Evolutionary conservation across 495 filamentous ascomycete species (phyloP).

Genomic region (Talaromyces stipitatus): DNA sequence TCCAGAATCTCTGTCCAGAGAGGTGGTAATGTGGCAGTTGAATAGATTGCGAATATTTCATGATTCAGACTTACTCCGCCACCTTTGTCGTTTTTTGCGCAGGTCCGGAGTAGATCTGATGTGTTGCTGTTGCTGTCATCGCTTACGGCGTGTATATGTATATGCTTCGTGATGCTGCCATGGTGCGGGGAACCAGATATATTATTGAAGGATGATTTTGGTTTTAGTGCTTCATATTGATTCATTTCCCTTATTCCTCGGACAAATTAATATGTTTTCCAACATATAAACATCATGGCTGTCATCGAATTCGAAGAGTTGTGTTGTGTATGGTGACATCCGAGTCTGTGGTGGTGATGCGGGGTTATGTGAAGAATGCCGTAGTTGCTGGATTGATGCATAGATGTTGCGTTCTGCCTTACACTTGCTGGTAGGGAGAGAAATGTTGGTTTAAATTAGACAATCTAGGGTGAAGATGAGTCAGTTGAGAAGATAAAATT

Average conservation of each 20-base stretch:
- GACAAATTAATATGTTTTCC: neutral
- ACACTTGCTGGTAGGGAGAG: neutral
- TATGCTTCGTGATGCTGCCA: neutral
- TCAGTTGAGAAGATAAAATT: neutral
- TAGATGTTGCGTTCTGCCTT: neutral
- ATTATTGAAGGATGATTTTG: neutral
- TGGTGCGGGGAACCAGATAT: neutral
- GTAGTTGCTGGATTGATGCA: neutral
- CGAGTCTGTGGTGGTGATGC: neutral
- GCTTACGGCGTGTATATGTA: neutral
- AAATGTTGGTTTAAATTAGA: neutral
- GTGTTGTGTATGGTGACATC: neutral
- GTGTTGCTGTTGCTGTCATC: neutral
- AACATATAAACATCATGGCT: neutral
- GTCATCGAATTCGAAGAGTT: neutral
- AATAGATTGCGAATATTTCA: conserved; percentile 3
- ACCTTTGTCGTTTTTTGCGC: neutral
- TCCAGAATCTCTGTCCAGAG: neutral
- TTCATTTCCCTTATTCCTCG: neutral
- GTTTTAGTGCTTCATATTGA: neutral
- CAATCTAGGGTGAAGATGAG: neutral
- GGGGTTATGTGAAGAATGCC: neutral
- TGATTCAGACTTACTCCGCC: neutral
- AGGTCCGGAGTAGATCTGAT: neutral
- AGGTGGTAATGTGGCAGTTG: neutral